A percentile compares a stretch with the other conserved stretches of the same genome.
These are phyloP conservation scores for Hypoxylon sp. DNA, from an alignment of 2,329 filamentous ascomycete genomes.

Conservation along the genomic window DNA sequence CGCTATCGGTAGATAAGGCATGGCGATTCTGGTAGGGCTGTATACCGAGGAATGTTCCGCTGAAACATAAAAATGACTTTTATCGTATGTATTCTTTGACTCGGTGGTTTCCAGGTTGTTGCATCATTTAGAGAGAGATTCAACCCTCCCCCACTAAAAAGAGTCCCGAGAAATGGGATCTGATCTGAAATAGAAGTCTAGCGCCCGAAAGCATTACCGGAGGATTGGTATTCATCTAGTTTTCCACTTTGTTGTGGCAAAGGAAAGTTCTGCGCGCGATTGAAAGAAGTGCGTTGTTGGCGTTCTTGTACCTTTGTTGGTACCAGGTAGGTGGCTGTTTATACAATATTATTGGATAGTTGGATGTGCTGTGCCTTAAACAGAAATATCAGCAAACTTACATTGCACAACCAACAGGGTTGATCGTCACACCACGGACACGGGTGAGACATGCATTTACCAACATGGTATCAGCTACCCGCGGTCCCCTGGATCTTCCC, in stretches of 20 bases:
- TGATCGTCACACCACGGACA: not conserved
- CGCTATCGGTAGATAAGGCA: slow-evolving; percentile 3
- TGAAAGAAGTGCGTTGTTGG: not conserved
- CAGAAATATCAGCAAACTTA: not conserved
- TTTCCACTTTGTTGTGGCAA: not conserved
- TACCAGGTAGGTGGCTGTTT: not conserved
- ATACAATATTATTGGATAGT: not conserved
- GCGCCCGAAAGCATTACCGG: not conserved
- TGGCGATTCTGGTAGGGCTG: slow-evolving; percentile 36
- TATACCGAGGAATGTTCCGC: not conserved
- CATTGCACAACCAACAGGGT: not conserved
- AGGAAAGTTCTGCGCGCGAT: not conserved
- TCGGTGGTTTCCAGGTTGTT: not conserved
- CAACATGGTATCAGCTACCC: not conserved
- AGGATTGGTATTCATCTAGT: not conserved
- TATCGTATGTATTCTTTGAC: not conserved
- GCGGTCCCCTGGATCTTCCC: not conserved
- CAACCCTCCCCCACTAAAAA: not conserved
- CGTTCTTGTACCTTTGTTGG: not conserved
- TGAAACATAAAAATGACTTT: not conserved
- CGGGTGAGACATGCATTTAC: not conserved
- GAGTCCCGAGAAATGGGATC: not conserved
- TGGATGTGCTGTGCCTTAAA: not conserved
- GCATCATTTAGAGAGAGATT: not conserved
- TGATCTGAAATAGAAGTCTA: not conserved